These are phyloP conservation scores for Candida yuanshanica DNA, from an alignment of 805 yeast species.

Conservation along the genomic window DNA sequence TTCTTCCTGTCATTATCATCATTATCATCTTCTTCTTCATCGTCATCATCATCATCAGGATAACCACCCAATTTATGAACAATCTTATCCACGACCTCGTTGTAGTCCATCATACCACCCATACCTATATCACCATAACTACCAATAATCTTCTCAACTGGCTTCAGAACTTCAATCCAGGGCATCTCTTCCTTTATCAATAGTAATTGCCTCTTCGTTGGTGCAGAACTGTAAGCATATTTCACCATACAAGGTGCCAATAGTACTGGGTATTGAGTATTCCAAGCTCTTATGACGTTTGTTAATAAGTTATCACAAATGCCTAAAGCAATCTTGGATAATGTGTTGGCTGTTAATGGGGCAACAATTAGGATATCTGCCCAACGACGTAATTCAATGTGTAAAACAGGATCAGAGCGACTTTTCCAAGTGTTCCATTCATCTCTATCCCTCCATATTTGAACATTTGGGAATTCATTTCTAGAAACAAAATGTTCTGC, in stretches of 20 bases:
- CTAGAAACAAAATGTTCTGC: constrained; percentile 73
- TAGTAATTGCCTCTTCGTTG: constrained; percentile 77
- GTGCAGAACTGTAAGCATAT: constrained; percentile 82
- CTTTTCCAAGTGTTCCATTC: constrained; percentile 90
- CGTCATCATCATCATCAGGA: constrained; percentile 50
- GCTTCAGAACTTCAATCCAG: constrained; percentile 89
- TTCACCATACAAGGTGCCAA: constrained; percentile 96
- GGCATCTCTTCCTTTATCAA: constrained; percentile 85
- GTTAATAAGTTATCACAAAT: constrained; percentile 89
- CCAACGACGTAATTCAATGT: constrained; percentile 93
- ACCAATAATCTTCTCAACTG: constrained; percentile 90
- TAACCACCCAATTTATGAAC: constrained; percentile 64
- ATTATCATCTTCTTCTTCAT: constrained; percentile 39
- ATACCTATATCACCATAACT: constrained; percentile 97
- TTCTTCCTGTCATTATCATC: constrained; percentile 45
- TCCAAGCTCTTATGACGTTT: constrained; percentile 92
- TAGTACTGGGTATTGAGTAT: constrained; percentile 80
- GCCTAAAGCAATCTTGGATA: constrained; percentile 85
- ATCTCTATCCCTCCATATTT: constrained; percentile 89
- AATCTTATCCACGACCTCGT: constrained; percentile 83
- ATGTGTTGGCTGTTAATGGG: constrained; percentile 91
- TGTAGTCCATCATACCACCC: constrained; percentile 99
- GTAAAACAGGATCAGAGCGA: constrained; percentile 86
- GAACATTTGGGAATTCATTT: constrained; percentile 58
- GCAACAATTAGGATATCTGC: constrained; percentile 90